These are phyloP conservation scores for Limonium bicolor DNA, from an alignment of 148 eudicot species.

Conservation along the genomic window DNA sequence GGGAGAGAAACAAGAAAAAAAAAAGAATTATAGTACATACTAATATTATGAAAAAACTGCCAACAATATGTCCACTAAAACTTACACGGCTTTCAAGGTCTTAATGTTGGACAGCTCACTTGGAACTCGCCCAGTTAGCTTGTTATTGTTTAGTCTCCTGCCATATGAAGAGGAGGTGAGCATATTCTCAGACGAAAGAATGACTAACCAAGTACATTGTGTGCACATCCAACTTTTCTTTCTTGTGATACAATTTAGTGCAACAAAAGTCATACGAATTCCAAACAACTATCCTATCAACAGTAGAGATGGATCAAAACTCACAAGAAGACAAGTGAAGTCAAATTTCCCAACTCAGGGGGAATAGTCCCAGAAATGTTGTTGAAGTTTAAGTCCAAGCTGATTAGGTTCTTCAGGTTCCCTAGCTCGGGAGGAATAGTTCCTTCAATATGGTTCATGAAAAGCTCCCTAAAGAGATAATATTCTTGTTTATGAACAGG, in stretches of 20 bases:
- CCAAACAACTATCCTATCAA: no score
- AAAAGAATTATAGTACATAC: neutral
- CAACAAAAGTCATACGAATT: neutral
- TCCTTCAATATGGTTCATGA: constrained; percentile 65
- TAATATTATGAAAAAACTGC: neutral
- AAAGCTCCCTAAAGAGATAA: constrained; percentile 60
- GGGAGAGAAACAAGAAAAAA: constrained; percentile 2
- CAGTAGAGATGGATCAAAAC: no score
- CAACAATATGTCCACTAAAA: constrained; percentile 5
- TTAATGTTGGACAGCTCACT: constrained; percentile 41
- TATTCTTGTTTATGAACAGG: neutral
- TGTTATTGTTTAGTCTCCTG: constrained; percentile 83
- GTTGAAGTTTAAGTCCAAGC: constrained; percentile 82
- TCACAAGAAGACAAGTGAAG: constrained; percentile 70
- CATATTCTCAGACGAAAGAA: neutral
- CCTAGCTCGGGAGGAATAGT: constrained; percentile 66
- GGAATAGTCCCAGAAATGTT: constrained; percentile 61
- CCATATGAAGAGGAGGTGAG: constrained; percentile 1
- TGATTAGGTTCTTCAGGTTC: constrained; percentile 57
- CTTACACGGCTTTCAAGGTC: constrained; percentile 94
- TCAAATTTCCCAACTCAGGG: constrained; percentile 44
- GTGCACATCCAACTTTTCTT: neutral
- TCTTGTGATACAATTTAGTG: neutral
- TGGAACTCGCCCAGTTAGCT: constrained; percentile 61
- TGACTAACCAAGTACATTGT: neutral